A percentile compares a stretch with the other conserved stretches of the same genome.
These are phyloP conservation scores for Picea glauca DNA, from an alignment of 75 land plant species.

Conservation along the genomic window DNA sequence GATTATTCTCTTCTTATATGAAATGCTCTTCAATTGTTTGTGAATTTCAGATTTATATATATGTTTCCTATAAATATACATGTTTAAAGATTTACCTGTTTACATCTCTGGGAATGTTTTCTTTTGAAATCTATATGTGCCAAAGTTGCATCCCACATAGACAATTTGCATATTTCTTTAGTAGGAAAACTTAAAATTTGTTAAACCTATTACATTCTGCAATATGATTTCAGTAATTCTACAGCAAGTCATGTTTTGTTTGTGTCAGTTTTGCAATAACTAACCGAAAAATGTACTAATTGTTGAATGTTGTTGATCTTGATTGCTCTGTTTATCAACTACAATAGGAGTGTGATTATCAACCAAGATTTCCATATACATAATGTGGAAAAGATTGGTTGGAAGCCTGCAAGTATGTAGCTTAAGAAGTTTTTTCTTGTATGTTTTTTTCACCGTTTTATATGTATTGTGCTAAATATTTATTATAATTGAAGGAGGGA, in stretches of 20 bases:
- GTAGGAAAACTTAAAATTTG: not conserved
- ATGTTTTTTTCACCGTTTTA: not conserved
- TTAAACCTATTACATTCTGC: not conserved
- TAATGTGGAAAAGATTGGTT: constrained; percentile 45
- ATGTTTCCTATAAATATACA: not conserved
- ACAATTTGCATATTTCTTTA: not conserved
- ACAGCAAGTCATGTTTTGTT: not conserved
- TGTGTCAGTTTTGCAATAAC: not conserved
- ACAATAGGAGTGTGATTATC: constrained; percentile 41
- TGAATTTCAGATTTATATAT: not conserved
- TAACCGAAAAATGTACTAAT: not conserved
- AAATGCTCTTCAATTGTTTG: not conserved
- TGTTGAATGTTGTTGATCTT: not conserved
- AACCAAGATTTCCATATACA: constrained; percentile 29
- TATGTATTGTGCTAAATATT: not conserved
- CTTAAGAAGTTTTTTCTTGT: not conserved
- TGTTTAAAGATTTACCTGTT: not conserved
- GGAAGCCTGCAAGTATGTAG: constrained; percentile 25
- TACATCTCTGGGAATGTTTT: not conserved
- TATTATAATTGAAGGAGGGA: not conserved
- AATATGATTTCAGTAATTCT: not conserved
- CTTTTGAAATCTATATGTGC: not conserved
- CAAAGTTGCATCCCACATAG: not conserved
- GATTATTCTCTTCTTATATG: not conserved
- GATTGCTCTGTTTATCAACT: not conserved